Evolutionary conservation across 116 monocot genomes (phyloP).

Genomic region (Phalaenopsis hybrid): DNA sequence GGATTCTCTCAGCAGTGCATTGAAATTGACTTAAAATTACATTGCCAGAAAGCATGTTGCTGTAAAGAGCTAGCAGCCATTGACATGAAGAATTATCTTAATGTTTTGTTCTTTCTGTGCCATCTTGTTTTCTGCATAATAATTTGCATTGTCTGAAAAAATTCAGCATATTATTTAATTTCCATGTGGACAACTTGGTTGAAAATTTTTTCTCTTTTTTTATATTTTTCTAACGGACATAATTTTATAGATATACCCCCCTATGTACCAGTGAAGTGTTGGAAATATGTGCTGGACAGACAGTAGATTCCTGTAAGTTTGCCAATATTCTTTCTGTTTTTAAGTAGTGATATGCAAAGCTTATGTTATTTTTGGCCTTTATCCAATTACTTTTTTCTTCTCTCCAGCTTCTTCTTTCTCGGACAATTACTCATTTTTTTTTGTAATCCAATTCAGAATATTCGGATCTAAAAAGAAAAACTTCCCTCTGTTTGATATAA

Average conservation of each 20-base stretch:
- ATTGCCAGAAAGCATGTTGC: background rate
- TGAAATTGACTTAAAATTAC: background rate
- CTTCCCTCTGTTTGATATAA: background rate
- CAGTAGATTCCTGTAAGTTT: conserved; percentile 71
- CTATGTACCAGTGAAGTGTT: conserved; percentile 68
- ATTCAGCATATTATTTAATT: background rate
- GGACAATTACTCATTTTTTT: background rate
- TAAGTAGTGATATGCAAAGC: background rate
- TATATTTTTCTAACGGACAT: background rate
- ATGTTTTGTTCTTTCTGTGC: background rate
- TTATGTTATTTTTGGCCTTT: background rate
- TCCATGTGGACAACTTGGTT: background rate
- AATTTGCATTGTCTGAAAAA: background rate
- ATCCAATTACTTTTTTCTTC: background rate
- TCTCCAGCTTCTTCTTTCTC: background rate
- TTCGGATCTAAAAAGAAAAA: too few relatives aligned
- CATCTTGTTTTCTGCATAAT: background rate
- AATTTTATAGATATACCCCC: conserved; percentile 61
- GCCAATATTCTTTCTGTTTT: background rate
- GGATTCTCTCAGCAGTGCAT: background rate
- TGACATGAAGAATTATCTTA: background rate
- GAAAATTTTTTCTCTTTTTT: background rate
- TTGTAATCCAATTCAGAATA: too few relatives aligned
- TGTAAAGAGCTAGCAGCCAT: background rate
- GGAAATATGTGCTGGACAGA: conserved; percentile 57